These are phyloP conservation scores for Chimonanthus praecox DNA, from an alignment of 164 flowering plant genomes.

Conservation along the genomic window DNA sequence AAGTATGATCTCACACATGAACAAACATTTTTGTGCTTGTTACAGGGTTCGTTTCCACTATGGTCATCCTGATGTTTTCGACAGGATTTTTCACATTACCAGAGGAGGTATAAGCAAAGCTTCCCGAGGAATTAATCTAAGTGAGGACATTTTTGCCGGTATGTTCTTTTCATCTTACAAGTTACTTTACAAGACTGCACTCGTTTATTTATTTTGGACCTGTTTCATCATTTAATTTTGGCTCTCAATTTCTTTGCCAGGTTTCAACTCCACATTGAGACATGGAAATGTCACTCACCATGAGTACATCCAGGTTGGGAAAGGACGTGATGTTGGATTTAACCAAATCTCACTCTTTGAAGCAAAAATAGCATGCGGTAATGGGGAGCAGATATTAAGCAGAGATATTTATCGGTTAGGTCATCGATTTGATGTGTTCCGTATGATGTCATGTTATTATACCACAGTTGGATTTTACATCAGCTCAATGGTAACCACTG, in stretches of 20 bases:
- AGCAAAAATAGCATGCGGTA: conserved; percentile 97
- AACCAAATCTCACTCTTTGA: conserved; percentile 97
- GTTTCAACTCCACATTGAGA: conserved; percentile 92
- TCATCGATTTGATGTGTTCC: conserved; percentile 96
- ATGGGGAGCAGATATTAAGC: conserved; percentile 96
- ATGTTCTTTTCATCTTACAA: conserved; percentile 5
- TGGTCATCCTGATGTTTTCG: conserved; percentile 99
- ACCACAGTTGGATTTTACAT: conserved; percentile 87
- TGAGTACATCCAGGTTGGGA: conserved; percentile 97
- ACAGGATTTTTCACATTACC: conserved; percentile 91
- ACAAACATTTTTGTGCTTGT: conserved; percentile 11
- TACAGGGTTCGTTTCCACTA: conserved; percentile 94
- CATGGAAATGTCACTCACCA: conserved; percentile 96
- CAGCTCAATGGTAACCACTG: conserved; percentile 75
- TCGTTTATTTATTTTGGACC: background rate
- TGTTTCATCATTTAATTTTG: conserved; percentile 3
- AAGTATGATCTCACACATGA: background rate
- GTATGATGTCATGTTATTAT: conserved; percentile 90
- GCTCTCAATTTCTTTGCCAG: conserved; percentile 26
- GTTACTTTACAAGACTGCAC: background rate
- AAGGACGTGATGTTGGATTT: conserved; percentile 98
- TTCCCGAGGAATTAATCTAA: conserved; percentile 80
- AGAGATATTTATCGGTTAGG: conserved; percentile 89
- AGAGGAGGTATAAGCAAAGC: conserved; percentile 98
- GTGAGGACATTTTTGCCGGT: conserved; percentile 99